phyloP scores from a whole-genome alignment of 495 filamentous ascomycete genomes.

The Sphaerosporella brunnea region DNA sequence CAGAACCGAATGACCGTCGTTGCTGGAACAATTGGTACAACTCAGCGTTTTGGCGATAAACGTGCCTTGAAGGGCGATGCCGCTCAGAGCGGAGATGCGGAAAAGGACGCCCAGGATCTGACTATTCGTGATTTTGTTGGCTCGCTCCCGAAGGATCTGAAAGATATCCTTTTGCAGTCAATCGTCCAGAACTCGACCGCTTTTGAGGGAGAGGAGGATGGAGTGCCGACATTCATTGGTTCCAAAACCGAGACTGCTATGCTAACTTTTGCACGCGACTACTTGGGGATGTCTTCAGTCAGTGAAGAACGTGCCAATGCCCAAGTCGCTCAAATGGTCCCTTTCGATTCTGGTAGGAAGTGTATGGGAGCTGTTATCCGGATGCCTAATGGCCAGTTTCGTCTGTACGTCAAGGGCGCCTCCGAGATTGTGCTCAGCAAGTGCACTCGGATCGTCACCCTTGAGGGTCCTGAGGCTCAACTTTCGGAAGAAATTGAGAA shows the following conservation, averaged over 20 bases:
- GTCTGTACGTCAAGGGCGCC: conserved; percentile 74
- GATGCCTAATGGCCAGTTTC: conserved; percentile 44
- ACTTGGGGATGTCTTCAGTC: conserved; percentile 44
- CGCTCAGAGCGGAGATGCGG: conserved; percentile 14
- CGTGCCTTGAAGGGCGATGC: conserved; percentile 2
- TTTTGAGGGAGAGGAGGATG: conserved; percentile 50
- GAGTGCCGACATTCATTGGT: conserved; percentile 43
- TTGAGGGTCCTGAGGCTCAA: conserved; percentile 30
- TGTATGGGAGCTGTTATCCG: conserved; percentile 74
- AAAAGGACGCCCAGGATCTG: conserved; percentile 24
- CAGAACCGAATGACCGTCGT: conserved; percentile 62
- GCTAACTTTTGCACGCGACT: conserved; percentile 43
- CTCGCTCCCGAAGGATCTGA: conserved; percentile 36
- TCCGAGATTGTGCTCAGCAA: conserved; percentile 58
- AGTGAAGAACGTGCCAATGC: conserved; percentile 41
- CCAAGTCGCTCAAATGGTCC: conserved; percentile 51
- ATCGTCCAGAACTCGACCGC: conserved; percentile 59
- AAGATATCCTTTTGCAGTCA: conserved; percentile 41
- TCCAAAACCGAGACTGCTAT: conserved; percentile 64
- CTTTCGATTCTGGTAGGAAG: conserved; percentile 73
- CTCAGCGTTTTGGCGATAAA: conserved; percentile 40
- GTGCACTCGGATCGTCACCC: conserved; percentile 43
- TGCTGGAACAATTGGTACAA: conserved; percentile 47
- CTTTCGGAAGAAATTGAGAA: conserved; percentile 34
- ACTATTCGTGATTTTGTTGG: conserved; percentile 42